Conservation (phyloP, 129 eudicot species). For the Pittosporum tobira region DNA sequence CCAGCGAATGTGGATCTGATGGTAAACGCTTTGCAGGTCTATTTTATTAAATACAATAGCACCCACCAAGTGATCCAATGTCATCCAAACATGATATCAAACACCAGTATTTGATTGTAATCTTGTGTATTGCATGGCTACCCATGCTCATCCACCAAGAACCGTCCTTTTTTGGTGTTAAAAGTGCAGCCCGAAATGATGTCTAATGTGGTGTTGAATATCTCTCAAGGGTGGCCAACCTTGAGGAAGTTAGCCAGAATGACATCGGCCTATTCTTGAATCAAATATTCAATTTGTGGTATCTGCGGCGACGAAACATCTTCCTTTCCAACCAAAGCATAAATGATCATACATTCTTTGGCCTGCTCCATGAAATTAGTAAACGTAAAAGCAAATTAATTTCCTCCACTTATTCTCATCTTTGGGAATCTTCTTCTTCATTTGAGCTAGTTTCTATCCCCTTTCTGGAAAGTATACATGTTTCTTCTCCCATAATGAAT, state of each 20-base stretch:
- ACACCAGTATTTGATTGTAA: constrained; percentile 10
- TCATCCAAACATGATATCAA: constrained; percentile 7
- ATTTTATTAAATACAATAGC: not conserved
- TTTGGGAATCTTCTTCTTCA: not conserved
- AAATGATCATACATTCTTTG: not conserved
- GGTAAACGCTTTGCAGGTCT: not conserved
- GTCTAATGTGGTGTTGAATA: not conserved
- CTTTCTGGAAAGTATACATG: not conserved
- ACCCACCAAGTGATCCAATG: not conserved
- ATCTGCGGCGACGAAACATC: not conserved
- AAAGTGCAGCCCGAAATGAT: not conserved
- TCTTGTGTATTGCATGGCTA: constrained; percentile 6
- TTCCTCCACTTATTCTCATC: not conserved
- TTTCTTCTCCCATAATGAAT: not conserved
- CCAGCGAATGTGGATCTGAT: not conserved
- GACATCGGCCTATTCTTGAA: not conserved
- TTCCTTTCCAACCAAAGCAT: not conserved
- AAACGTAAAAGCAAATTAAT: not conserved
- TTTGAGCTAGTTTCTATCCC: not conserved
- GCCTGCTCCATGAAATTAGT: not conserved
- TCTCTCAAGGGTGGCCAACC: not conserved
- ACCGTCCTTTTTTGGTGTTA: not conserved
- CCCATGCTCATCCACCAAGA: constrained; percentile 9
- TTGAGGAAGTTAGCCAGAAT: not conserved
- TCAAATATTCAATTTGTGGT: not conserved